Conservation (phyloP, 805 yeast genomes). For the Lipomyces chichibuensis region DNA sequence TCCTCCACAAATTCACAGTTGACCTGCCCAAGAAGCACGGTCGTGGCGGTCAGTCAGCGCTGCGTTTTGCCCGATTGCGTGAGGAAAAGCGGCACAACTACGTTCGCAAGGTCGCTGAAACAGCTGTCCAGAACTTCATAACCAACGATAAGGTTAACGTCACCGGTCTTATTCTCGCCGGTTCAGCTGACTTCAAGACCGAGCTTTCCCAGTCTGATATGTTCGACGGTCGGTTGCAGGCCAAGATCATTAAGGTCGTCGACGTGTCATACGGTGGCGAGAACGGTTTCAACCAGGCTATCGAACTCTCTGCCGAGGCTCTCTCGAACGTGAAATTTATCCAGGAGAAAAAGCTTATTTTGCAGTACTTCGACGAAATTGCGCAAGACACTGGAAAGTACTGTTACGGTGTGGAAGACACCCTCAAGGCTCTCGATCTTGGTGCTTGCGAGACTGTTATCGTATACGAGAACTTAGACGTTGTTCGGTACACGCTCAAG, state of each 20-base stretch:
- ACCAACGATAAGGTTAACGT: slow-evolving; percentile 93
- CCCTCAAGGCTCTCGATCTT: slow-evolving; percentile 91
- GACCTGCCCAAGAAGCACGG: slow-evolving; percentile 99
- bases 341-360: slow-evolving; percentile 95
- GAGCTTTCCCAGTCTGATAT: slow-evolving; percentile 91
- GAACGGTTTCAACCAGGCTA: slow-evolving; percentile 99
- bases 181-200: slow-evolving; percentile 98
- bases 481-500: slow-evolving; percentile 78
- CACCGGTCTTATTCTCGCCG: slow-evolving; percentile 93
- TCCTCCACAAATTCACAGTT: slow-evolving; percentile 92
- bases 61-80: slow-evolving; percentile 98
- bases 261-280: slow-evolving; percentile 99
- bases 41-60: slow-evolving; percentile 99
- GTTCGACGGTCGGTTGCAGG: slow-evolving; percentile 86
- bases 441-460: slow-evolving; percentile 95
- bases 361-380: slow-evolving; percentile 92
- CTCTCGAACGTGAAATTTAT: slow-evolving; percentile 95
- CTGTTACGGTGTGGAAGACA: slow-evolving; percentile 97
- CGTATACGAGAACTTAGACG: slow-evolving; percentile 89
- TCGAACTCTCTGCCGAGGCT: slow-evolving; percentile 95
- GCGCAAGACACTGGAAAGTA: slow-evolving; percentile 96
- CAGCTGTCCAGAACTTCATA: slow-evolving; percentile 95
- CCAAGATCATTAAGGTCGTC: slow-evolving; percentile 86
- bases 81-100: slow-evolving; percentile 99
- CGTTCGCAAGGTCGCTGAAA: slow-evolving; percentile 97